phyloP scores from a whole-genome alignment of 2,329 filamentous ascomycete genomes.

The Fusarium decemcellulare region DNA sequence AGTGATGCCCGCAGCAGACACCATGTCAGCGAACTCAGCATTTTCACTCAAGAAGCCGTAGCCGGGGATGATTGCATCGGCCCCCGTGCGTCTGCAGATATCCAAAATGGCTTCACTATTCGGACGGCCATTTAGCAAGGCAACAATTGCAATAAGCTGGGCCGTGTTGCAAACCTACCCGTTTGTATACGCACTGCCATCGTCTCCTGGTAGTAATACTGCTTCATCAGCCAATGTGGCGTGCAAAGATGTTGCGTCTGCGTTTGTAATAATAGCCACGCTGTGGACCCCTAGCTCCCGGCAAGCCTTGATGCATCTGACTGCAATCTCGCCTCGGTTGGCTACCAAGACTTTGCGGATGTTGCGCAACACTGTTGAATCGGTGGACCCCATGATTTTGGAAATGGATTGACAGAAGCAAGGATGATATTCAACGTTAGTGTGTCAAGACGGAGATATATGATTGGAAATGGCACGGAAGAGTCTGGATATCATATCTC shows the following conservation, averaged over 20 bases:
- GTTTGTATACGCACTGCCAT: not conserved
- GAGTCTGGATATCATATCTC: not conserved
- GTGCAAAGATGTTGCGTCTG: constrained; percentile 65
- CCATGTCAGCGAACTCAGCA: constrained; percentile 68
- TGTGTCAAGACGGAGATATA: constrained; percentile 4
- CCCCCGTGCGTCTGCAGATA: constrained; percentile 57
- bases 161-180: not conserved
- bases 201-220: constrained; percentile 55
- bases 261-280: constrained; percentile 67
- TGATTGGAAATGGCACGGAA: not conserved
- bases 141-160: not conserved
- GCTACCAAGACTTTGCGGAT: constrained; percentile 63
- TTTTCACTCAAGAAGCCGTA: constrained; percentile 41
- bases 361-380: not conserved
- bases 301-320: constrained; percentile 61
- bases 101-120: constrained; percentile 44
- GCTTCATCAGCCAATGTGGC: constrained; percentile 64
- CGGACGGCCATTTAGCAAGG: constrained; percentile 15
- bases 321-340: constrained; percentile 72
- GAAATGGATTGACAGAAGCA: not conserved
- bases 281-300: constrained; percentile 65
- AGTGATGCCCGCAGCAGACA: constrained; percentile 65
- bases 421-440: not conserved
- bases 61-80: constrained; percentile 66
- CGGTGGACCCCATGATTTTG: constrained; percentile 12